These are phyloP conservation scores for Populus hybrid DNA, from an alignment of 441 rosid species.

Conservation along the genomic window DNA sequence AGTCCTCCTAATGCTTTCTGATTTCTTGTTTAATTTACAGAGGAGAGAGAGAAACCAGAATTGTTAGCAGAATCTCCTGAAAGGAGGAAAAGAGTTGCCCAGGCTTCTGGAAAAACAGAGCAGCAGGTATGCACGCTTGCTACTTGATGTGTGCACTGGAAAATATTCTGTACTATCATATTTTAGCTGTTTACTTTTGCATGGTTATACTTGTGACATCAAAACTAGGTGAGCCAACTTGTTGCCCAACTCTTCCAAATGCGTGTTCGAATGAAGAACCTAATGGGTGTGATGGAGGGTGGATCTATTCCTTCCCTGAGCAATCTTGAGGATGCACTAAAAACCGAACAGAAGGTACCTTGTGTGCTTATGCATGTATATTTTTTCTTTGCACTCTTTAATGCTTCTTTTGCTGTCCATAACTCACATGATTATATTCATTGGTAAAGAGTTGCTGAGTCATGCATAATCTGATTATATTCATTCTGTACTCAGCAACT, in stretches of 20 bases:
- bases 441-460: not conserved
- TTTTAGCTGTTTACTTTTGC: not conserved
- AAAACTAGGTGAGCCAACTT: constrained; percentile 83
- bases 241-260: constrained; percentile 98
- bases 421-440: not conserved
- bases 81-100: constrained; percentile 81
- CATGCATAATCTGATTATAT: too few species aligned
- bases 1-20: constrained; percentile 9
- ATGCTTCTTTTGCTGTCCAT: not conserved
- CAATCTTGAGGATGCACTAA: too few species aligned
- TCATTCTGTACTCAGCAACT: too few species aligned
- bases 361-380: not conserved
- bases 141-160: constrained; percentile 1
- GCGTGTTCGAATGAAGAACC: constrained; percentile 94
- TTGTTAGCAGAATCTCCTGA: constrained; percentile 80
- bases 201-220: constrained; percentile 17
- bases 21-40: constrained; percentile 36
- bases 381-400: not conserved
- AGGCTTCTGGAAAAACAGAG: constrained; percentile 87
- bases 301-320: too few species aligned
- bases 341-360: constrained; percentile 53
- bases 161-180: not conserved
- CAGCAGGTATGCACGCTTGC: constrained; percentile 51
- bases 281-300: constrained; percentile 88
- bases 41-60: constrained; percentile 97